Evolutionary conservation across 768 basidiomycete genomes (phyloP), one percentile per base, ranked within the genome.

Genomic region (Podaxis sp.): DNA sequence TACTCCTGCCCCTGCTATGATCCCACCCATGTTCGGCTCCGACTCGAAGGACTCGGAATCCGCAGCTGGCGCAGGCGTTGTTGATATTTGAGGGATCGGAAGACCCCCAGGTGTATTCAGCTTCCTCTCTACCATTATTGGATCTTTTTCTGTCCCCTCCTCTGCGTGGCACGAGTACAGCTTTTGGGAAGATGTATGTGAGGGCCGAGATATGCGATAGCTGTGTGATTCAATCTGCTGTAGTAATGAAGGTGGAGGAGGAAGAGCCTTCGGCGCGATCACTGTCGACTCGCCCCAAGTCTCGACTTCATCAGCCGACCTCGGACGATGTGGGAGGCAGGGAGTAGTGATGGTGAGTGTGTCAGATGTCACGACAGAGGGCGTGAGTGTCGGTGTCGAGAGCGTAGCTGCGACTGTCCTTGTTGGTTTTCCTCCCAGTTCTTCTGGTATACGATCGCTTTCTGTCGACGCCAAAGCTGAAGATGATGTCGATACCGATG

Each of bases 51-150:
- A 37, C 3, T 12, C 36, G 2, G 33, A 24, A 30, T 59, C 48
- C n/a, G 22, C 36, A 17, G 13, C 49, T 50, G 49, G 58, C 3
- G 49, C 58, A 38, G 49, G 58, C 5, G 71, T 74, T 1, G 83
- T 86, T 4, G 82, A 81, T 62, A 88, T 87, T 7, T 70, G 75
- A 15, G 87, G 87, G 54, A 88, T 84, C 0, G 80, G 76, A 28
- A 82, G 67, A 0, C 79, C 79, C 13, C 74, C 78, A 40, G 77
- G 82, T 1, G 77, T 74, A 28, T 56, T 30, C n/a, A 46, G 20
- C 15, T 44, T 44, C 1, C 15, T 46, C 44, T 46, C 44, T 8
- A 17, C 4, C 2, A 10, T 17, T 46, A 3, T 20, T 1, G n/a
- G 7, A 17, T 46, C 44, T 17, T 46, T 22, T 2, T 20, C 44